Conservation (phyloP, 2,329 filamentous ascomycete genomes). For the Cryoendolithus antarcticus region DNA sequence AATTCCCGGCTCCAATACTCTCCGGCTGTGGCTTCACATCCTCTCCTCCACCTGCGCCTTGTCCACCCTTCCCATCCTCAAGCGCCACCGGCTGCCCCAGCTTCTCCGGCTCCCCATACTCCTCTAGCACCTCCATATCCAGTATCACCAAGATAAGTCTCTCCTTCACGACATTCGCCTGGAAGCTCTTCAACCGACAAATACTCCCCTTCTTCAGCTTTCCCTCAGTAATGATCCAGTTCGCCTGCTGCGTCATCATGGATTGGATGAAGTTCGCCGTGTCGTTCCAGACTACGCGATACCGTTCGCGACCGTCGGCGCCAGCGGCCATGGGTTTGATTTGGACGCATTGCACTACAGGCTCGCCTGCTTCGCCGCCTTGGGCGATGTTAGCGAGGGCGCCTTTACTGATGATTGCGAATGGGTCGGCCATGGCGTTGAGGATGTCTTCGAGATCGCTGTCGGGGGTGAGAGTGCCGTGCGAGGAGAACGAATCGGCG, state of each 20-base stretch:
- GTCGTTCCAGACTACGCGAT: slow-evolving; percentile 67
- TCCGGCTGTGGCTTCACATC: slow-evolving; percentile 41
- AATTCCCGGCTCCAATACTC: slow-evolving; percentile 64
- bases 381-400: slow-evolving; percentile 20
- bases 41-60: slow-evolving; percentile 28
- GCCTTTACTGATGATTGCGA: slow-evolving; percentile 16
- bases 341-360: slow-evolving; percentile 84
- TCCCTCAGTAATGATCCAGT: slow-evolving; percentile 67
- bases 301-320: slow-evolving; percentile 54
- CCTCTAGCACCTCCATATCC: slow-evolving; percentile 72
- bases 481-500: no score
- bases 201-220: slow-evolving; percentile 71
- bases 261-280: slow-evolving; percentile 58
- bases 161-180: slow-evolving; percentile 79
- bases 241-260: slow-evolving; percentile 82
- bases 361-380: slow-evolving; percentile 43
- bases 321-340: slow-evolving; percentile 72
- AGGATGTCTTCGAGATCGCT: not conserved
- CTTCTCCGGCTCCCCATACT: slow-evolving; percentile 71
- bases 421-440: not conserved
- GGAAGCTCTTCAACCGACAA: slow-evolving; percentile 68
- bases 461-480: not conserved
- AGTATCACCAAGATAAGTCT: slow-evolving; percentile 90
- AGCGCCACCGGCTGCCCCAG: slow-evolving; percentile 70
- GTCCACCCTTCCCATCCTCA: slow-evolving; percentile 29